Evolutionary conservation across 192 early-diverging fungal genomes (phyloP).

Genomic region (Gigaspora rosea): DNA sequence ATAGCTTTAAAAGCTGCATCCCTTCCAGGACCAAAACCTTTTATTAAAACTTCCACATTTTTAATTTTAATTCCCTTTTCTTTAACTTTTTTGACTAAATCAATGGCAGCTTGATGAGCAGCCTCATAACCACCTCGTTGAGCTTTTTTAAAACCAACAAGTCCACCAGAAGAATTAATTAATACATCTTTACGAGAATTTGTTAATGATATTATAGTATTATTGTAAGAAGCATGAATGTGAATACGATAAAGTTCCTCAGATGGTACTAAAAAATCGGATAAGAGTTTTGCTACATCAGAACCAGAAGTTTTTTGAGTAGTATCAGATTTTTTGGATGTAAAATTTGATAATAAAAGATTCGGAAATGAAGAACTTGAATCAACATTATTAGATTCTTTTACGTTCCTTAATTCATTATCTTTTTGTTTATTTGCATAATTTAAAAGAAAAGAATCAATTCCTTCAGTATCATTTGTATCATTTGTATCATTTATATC

Average conservation of each 20-base stretch:
- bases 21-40: slow-evolving; percentile 89
- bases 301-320: background rate
- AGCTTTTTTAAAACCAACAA: slow-evolving; percentile 85
- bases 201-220: slow-evolving; percentile 86
- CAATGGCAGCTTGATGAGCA: slow-evolving; percentile 83
- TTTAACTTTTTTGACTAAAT: slow-evolving; percentile 67
- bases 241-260: slow-evolving; percentile 53
- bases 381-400: too few relatives aligned
- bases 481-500: too few relatives aligned
- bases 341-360: background rate
- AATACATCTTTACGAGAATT: slow-evolving; percentile 69
- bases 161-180: slow-evolving; percentile 76
- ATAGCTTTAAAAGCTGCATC: slow-evolving; percentile 91
- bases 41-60: slow-evolving; percentile 77
- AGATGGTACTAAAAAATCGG: slow-evolving; percentile 13
- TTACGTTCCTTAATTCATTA: too few relatives aligned
- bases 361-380: background rate
- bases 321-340: background rate
- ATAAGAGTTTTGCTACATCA: slow-evolving; percentile 15
- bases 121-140: slow-evolving; percentile 87
- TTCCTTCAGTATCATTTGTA: too few relatives aligned
- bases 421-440: too few relatives aligned
- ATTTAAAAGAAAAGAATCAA: too few relatives aligned
- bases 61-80: slow-evolving; percentile 66
- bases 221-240: slow-evolving; percentile 70